Percentiles rank a stretch among this genome's conserved stretches.
These are phyloP conservation scores for Phytophthora vignae DNA, from an alignment of 352 stramenopile genomes.

Conservation along the genomic window DNA sequence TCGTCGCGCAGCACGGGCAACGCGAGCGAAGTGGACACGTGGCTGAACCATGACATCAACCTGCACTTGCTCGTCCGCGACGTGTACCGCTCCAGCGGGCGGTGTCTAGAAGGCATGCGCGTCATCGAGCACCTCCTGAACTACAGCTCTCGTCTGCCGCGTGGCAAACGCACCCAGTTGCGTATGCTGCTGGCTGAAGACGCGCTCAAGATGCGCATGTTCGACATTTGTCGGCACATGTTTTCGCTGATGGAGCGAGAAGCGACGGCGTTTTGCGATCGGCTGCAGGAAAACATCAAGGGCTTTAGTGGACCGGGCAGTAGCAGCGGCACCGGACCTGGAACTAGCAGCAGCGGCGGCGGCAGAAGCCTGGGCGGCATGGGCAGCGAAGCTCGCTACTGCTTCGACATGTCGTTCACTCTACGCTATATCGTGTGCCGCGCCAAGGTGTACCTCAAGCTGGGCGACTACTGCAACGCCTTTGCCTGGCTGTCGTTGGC, in stretches of 20 bases:
- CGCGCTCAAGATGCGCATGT: constrained; percentile 72
- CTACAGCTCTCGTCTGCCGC: constrained; percentile 74
- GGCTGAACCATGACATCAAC: constrained; percentile 86
- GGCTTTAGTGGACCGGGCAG: constrained; percentile 57
- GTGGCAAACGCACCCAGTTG: constrained; percentile 81
- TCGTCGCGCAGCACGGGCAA: constrained; percentile 61
- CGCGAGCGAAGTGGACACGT: constrained; percentile 77
- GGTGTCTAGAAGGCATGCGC: constrained; percentile 80
- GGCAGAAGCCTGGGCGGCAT: constrained; percentile 72
- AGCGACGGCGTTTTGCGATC: constrained; percentile 77
- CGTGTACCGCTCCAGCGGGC: constrained; percentile 79
- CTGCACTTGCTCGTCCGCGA: constrained; percentile 85
- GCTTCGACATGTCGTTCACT: constrained; percentile 84
- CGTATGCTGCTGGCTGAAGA: constrained; percentile 86
- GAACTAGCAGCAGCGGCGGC: constrained; percentile 58
- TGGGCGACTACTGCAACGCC: constrained; percentile 60
- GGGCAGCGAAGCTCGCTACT: constrained; percentile 78
- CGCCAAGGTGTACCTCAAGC: constrained; percentile 68
- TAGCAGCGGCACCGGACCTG: constrained; percentile 53
- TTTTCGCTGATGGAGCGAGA: constrained; percentile 79
- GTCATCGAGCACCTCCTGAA: constrained; percentile 83
- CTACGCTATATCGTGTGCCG: constrained; percentile 76
- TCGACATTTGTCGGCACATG: constrained; percentile 81
- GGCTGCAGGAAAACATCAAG: constrained; percentile 74
- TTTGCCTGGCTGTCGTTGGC: constrained; percentile 81